Conservation (phyloP, 2,329 filamentous ascomycete species). For the Paracoccidioides lutzii region DNA sequence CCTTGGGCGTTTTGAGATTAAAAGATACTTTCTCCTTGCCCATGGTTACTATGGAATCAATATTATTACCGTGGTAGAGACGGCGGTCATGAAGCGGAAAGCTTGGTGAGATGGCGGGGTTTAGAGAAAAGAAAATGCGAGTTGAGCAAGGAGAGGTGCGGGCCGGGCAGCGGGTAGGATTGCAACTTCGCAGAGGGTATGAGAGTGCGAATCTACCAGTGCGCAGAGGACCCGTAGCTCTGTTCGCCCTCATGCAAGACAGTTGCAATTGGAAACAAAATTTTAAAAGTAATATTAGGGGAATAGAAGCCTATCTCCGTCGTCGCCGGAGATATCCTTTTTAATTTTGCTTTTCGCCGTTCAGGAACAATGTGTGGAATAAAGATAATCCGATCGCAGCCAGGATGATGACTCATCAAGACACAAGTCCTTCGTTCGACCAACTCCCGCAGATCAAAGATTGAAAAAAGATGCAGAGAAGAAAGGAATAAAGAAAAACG, state of each 20-base stretch:
- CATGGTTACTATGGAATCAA: constrained; percentile 2
- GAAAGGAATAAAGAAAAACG: too few species aligned
- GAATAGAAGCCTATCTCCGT: neutral
- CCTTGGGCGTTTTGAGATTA: constrained; percentile 79
- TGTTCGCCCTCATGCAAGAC: constrained; percentile 21
- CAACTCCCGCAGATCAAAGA: neutral
- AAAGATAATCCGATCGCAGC: neutral
- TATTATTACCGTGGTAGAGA: constrained; percentile 2
- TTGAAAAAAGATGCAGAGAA: neutral
- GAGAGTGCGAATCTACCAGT: constrained; percentile 20
- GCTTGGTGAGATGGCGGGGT: constrained; percentile 4
- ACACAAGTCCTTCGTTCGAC: too few species aligned
- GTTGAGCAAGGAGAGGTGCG: constrained; percentile 14
- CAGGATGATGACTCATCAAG: neutral
- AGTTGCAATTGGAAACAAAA: neutral
- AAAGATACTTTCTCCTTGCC: constrained; percentile 37
- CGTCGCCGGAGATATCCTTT: neutral
- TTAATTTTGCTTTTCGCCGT: neutral
- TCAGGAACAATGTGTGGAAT: neutral
- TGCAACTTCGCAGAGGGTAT: constrained; percentile 10
- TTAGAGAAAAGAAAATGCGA: constrained; percentile 7
- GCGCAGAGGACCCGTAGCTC: constrained; percentile 14
- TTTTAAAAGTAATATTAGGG: neutral
- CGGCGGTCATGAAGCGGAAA: neutral
- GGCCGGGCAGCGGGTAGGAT: constrained; percentile 9